Evolutionary conservation across 2,329 filamentous ascomycete species (phyloP), one percentile per base, ranked within the genome.

Genomic region (Diaporthe aspalathi): DNA sequence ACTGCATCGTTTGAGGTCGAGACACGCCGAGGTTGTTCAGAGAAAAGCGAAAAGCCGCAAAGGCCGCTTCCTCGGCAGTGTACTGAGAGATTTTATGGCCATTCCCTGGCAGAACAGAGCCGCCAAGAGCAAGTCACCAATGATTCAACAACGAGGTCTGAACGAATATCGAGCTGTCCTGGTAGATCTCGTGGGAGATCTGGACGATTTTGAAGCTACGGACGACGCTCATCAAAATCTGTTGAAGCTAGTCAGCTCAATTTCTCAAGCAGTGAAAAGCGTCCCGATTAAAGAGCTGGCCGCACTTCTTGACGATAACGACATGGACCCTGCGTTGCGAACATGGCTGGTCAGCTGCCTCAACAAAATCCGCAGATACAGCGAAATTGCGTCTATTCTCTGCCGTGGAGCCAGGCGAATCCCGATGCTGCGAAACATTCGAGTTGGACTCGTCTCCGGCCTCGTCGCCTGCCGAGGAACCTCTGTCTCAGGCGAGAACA

Each of bases 291-390:
- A 24, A 43, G 27, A 12, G 6, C 2, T 38, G 35, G 6, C 12
- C 11, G 5, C 2, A 14, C 22, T 70, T 12, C 47, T 72, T 29
- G 27, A 2, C 1, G 14, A 67, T 11, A 45, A 47, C 2, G 65
- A 67, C 2, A 72, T 72, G 68, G 0, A 5, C 12, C 12, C 8
- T 3, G 2, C 1, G 0, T 9, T 63, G 4, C 67, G 20, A 40
- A 50, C 24, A 22, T 69, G 68, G 24, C 32, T 78, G 22, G 24
- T 69, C 1, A 27, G n/a, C 5, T 74, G 75, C 8, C 62, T 84
- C 0, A 62, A 22, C 0, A 83, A 83, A 70, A 77, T 84, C 1
- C 77, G 81, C 20, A 76, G 80, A 63, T 85, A 84, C 53, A 73
- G 74, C 20, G 78, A 82, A 50, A 76, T 77, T 52, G 78, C 81